These are phyloP conservation scores for Kodamaea anthophila DNA, from an alignment of 1,139 yeast species.

Conservation along the genomic window DNA sequence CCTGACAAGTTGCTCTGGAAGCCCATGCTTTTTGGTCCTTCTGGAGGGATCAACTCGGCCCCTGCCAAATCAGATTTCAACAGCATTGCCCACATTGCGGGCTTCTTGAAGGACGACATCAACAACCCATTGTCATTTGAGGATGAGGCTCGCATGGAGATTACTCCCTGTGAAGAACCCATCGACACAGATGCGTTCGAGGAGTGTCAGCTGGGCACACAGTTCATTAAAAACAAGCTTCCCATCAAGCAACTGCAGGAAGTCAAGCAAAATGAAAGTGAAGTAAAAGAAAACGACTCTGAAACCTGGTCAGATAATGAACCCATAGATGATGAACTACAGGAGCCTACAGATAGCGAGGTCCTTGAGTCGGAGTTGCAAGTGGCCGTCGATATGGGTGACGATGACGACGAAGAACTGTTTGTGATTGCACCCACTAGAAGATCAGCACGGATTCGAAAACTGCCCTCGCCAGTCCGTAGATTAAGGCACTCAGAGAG, in stretches of 20 bases:
- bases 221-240: slow-evolving; percentile 8
- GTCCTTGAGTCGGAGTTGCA: background rate
- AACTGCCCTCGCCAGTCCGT: too few relatives aligned
- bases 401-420: slow-evolving; percentile 12
- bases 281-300: too few relatives aligned
- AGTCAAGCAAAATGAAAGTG: slow-evolving; percentile 8
- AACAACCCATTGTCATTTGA: slow-evolving; percentile 54
- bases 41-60: slow-evolving; percentile 68
- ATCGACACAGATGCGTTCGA: slow-evolving; percentile 5
- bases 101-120: slow-evolving; percentile 59
- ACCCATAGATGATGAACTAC: slow-evolving; percentile 17
- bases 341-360: slow-evolving; percentile 2
- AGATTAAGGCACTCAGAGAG: too few relatives aligned
- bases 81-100: slow-evolving; percentile 48
- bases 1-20: slow-evolving; percentile 64
- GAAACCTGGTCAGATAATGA: too few relatives aligned
- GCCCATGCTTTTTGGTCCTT: slow-evolving; percentile 76
- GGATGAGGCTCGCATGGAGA: slow-evolving; percentile 42
- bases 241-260: slow-evolving; percentile 12
- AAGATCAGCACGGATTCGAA: too few relatives aligned
- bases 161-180: slow-evolving; percentile 15
- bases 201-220: slow-evolving; percentile 28
- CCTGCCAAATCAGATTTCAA: slow-evolving; percentile 27
- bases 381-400: slow-evolving; percentile 2
- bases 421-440: too few relatives aligned